Evolutionary conservation across 371 early-diverging fungal species (phyloP).

Genomic region (Lichtheimia corymbifera): DNA sequence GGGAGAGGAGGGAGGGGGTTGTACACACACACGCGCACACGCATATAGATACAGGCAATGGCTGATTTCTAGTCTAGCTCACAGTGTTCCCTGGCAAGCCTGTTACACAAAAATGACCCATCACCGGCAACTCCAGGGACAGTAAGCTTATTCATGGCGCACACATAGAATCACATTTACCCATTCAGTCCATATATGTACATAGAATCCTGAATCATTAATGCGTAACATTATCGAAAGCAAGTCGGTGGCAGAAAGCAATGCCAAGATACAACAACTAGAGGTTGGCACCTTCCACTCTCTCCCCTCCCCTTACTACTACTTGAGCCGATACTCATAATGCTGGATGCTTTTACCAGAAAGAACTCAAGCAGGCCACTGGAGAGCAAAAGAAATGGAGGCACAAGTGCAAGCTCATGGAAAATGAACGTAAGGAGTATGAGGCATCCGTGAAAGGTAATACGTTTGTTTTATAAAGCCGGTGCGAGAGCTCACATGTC

Average conservation of each 20-base stretch:
- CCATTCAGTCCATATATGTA: conserved; percentile 1
- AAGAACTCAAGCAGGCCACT: conserved; percentile 10
- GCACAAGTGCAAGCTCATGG: conserved; percentile 33
- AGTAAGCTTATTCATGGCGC: background rate
- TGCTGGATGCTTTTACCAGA: background rate
- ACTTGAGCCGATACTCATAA: too few species aligned
- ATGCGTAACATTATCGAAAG: conserved; percentile 5
- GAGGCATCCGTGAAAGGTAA: conserved; percentile 33
- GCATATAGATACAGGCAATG: conserved; percentile 1
- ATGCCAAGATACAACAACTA: conserved; percentile 9
- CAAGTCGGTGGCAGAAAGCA: conserved; percentile 8
- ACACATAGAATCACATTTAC: background rate
- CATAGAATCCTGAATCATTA: conserved; percentile 1
- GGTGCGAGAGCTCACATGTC: background rate
- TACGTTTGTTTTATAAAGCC: background rate
- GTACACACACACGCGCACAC: conserved; percentile 7
- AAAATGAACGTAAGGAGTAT: conserved; percentile 36
- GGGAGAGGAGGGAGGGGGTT: background rate
- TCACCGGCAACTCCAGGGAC: background rate
- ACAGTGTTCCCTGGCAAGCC: conserved; percentile 13
- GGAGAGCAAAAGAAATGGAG: conserved; percentile 17
- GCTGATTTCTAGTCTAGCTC: conserved; percentile 12
- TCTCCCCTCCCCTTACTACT: too few species aligned
- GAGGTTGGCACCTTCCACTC: too few species aligned
- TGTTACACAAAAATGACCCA: conserved; percentile 14